phyloP scores from a whole-genome alignment of 2,329 filamentous ascomycete genomes.

The Graphiopsis chlorocephala region DNA sequence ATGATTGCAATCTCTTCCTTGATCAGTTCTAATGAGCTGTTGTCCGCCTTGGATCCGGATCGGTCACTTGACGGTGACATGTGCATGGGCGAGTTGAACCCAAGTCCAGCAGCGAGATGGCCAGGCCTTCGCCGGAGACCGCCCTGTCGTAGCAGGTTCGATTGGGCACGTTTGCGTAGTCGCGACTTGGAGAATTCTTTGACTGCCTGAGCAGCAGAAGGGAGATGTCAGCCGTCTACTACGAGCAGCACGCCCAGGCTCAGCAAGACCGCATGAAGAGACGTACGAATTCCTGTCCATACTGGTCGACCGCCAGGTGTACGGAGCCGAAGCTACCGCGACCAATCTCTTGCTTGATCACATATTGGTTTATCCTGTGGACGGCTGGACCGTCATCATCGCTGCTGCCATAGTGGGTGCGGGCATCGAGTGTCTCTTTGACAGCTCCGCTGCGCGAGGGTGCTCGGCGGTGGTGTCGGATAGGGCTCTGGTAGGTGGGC shows the following conservation, averaged over 20 bases:
- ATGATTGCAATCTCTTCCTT: constrained; percentile 97
- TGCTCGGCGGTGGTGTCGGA: constrained; percentile 62
- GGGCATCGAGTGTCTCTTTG: constrained; percentile 89
- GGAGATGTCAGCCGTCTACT: not conserved
- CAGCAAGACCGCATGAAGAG: constrained; percentile 7
- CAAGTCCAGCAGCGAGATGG: constrained; percentile 50
- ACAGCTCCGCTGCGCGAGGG: constrained; percentile 60
- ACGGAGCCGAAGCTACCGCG: constrained; percentile 93
- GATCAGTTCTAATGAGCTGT: constrained; percentile 79
- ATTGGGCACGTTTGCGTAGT: constrained; percentile 84
- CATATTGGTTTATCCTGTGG: constrained; percentile 91
- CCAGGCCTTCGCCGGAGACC: constrained; percentile 50
- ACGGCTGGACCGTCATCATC: constrained; percentile 77
- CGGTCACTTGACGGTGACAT: constrained; percentile 54
- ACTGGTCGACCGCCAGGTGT: constrained; percentile 85
- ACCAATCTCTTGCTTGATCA: constrained; percentile 93
- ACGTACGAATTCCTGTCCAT: constrained; percentile 86
- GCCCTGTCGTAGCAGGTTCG: constrained; percentile 72
- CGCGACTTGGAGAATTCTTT: constrained; percentile 97
- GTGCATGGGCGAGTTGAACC: constrained; percentile 63
- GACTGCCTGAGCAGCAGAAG: constrained; percentile 64
- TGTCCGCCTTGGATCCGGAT: constrained; percentile 52
- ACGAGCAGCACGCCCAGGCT: not conserved
- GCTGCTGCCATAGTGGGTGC: constrained; percentile 80
- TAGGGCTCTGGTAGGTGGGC: constrained; percentile 60